Conservation (phyloP, 2,329 filamentous ascomycete species). For the Metarhizium album region DNA sequence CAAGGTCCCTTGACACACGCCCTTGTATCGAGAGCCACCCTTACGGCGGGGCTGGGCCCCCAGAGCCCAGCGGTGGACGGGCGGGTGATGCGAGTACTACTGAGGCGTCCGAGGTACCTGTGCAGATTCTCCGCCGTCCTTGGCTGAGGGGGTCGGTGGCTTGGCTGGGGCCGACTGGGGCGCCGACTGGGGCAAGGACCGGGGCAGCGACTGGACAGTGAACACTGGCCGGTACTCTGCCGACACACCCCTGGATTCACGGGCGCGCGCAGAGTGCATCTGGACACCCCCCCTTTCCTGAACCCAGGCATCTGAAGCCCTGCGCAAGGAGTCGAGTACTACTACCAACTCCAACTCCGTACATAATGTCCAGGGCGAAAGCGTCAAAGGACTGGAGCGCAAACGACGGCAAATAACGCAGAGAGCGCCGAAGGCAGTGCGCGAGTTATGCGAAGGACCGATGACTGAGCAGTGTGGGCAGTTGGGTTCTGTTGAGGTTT, state of each 20-base stretch:
- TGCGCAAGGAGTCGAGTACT: neutral
- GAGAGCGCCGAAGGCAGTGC: neutral
- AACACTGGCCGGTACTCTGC: slow-evolving; percentile 2
- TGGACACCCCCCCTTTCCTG: neutral
- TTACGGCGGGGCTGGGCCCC: neutral
- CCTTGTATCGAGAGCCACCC: neutral
- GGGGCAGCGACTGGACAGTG: too few species aligned
- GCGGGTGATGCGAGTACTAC: slow-evolving; percentile 3
- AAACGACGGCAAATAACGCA: neutral
- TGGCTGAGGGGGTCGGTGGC: slow-evolving; percentile 5
- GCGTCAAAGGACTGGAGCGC: neutral
- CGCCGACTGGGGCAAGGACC: slow-evolving; percentile 3
- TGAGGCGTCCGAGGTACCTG: slow-evolving; percentile 2
- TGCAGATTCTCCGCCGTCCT: slow-evolving; percentile 3
- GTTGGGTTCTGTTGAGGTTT: slow-evolving; percentile 9
- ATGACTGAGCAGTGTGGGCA: slow-evolving; percentile 1
- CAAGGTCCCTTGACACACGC: neutral
- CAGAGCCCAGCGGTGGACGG: neutral
- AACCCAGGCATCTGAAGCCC: neutral
- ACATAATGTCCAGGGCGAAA: neutral
- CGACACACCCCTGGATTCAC: slow-evolving; percentile 2
- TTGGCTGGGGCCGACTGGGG: slow-evolving; percentile 7
- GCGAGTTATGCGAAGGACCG: neutral
- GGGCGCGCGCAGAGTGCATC: slow-evolving; percentile 2
- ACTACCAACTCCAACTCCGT: too few species aligned